These are phyloP conservation scores for Mycosphaerelloides madeirae DNA, from an alignment of 2,329 filamentous ascomycete genomes.

Conservation along the genomic window DNA sequence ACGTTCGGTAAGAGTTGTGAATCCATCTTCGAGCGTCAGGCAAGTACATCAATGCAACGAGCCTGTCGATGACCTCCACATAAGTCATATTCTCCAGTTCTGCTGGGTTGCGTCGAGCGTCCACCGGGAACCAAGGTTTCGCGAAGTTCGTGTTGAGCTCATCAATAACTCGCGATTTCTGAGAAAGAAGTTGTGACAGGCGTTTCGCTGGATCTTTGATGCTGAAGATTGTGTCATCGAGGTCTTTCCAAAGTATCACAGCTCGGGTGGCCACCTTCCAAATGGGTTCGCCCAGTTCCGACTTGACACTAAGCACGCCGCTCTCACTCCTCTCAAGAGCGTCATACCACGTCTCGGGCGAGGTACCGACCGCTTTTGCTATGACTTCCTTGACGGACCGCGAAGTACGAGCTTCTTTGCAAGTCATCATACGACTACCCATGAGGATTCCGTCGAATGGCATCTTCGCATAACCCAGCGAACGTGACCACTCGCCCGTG, in stretches of 20 bases:
- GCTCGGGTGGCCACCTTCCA: constrained; percentile 94
- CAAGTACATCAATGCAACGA: constrained; percentile 83
- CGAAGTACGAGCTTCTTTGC: constrained; percentile 82
- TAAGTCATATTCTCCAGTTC: constrained; percentile 94
- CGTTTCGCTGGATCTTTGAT: constrained; percentile 81
- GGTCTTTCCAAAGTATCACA: constrained; percentile 92
- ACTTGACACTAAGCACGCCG: constrained; percentile 87
- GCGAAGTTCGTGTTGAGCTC: constrained; percentile 91
- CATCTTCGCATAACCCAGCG: constrained; percentile 80
- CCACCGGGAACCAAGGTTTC: constrained; percentile 88
- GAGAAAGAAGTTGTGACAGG: constrained; percentile 74
- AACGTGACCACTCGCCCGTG: constrained; percentile 74
- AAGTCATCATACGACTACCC: constrained; percentile 86
- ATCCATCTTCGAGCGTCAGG: constrained; percentile 86
- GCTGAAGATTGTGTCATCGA: constrained; percentile 95
- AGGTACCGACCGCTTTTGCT: constrained; percentile 71
- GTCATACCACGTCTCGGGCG: constrained; percentile 77
- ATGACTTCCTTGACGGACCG: constrained; percentile 82
- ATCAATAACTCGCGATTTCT: constrained; percentile 81
- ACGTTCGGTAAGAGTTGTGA: constrained; percentile 68
- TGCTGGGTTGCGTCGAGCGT: constrained; percentile 70
- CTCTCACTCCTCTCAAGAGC: constrained; percentile 83
- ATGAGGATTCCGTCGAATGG: constrained; percentile 85
- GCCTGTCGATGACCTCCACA: constrained; percentile 71
- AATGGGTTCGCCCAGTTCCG: constrained; percentile 97